Percentiles rank a stretch among this genome's conserved stretches.
Conservation (phyloP, 805 yeast species). For the Kluyveromyces dobzhanskii region DNA sequence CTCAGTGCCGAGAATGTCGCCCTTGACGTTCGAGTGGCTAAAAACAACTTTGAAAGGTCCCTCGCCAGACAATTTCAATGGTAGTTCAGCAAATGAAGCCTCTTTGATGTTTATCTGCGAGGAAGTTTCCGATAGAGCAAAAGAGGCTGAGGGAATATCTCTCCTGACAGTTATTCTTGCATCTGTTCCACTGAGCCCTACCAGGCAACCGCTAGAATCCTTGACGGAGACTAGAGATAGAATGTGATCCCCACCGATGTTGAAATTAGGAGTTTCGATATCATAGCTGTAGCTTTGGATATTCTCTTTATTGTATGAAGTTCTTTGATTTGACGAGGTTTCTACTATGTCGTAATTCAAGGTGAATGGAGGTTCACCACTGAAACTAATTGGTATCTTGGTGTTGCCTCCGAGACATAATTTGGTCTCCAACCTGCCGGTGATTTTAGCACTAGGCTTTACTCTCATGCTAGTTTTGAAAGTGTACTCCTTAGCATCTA, state of each 20-base stretch:
- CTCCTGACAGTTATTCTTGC: constrained; percentile 59
- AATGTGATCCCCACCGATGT: constrained; percentile 65
- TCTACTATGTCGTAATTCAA: constrained; percentile 63
- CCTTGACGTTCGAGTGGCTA: constrained; percentile 26
- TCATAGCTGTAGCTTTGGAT: constrained; percentile 31
- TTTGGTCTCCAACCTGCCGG: constrained; percentile 14
- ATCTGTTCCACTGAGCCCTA: constrained; percentile 57
- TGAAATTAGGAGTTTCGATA: constrained; percentile 48
- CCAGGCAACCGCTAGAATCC: constrained; percentile 75
- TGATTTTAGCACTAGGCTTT: constrained; percentile 46
- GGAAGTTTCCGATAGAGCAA: constrained; percentile 33
- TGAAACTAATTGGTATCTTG: constrained; percentile 47
- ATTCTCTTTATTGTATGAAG: constrained; percentile 34
- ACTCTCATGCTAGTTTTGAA: constrained; percentile 67
- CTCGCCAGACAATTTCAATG: constrained; percentile 51
- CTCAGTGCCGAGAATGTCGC: constrained; percentile 19
- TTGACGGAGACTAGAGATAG: constrained; percentile 54
- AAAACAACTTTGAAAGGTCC: constrained; percentile 40
- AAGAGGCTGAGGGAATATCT: constrained; percentile 54
- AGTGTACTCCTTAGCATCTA: constrained; percentile 38
- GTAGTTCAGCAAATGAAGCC: constrained; percentile 52
- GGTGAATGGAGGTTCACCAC: constrained; percentile 75
- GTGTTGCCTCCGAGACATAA: constrained; percentile 43
- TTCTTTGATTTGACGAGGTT: constrained; percentile 40
- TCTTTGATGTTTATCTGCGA: constrained; percentile 41